A percentile compares a stretch with the other conserved stretches of the same genome.
Evolutionary conservation across 805 yeast species (phyloP).

Genomic region (Suhomyces xylopsoci): DNA sequence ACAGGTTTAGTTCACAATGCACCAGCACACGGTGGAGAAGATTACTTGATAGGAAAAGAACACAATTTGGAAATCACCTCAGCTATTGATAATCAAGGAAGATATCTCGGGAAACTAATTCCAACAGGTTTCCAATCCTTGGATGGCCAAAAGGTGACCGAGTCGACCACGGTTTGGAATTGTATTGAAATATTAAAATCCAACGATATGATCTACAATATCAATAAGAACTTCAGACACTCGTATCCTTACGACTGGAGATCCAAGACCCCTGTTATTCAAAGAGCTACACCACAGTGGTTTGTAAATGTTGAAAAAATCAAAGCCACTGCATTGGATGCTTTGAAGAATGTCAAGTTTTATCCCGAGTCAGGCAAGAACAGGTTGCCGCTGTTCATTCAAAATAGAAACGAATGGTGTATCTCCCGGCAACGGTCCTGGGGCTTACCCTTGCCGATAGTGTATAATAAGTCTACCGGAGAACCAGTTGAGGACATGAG

Average conservation of each 20-base stretch:
- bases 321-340: slow-evolving; percentile 56
- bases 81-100: slow-evolving; percentile 77
- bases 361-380: slow-evolving; percentile 70
- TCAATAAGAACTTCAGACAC: slow-evolving; percentile 57
- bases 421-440: slow-evolving; percentile 92
- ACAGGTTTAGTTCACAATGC: slow-evolving; percentile 97
- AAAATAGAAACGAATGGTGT: slow-evolving; percentile 91
- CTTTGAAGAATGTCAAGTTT: slow-evolving; percentile 64
- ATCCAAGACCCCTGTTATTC: slow-evolving; percentile 90
- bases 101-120: slow-evolving; percentile 50
- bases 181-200: slow-evolving; percentile 54
- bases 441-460: slow-evolving; percentile 97
- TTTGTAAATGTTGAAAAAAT: slow-evolving; percentile 81
- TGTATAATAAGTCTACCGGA: slow-evolving; percentile 57
- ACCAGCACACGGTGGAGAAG: slow-evolving; percentile 97
- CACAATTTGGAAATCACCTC: slow-evolving; percentile 61
- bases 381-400: slow-evolving; percentile 69
- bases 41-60: slow-evolving; percentile 65
- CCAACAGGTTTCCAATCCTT: slow-evolving; percentile 46
- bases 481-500: slow-evolving; percentile 59
- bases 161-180: slow-evolving; percentile 27
- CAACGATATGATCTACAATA: slow-evolving; percentile 45
- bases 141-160: slow-evolving; percentile 39
- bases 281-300: slow-evolving; percentile 96
- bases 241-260: slow-evolving; percentile 98